These are phyloP conservation scores for Talaromyces proteolyticus DNA, from an alignment of 495 filamentous ascomycete genomes.

Conservation along the genomic window DNA sequence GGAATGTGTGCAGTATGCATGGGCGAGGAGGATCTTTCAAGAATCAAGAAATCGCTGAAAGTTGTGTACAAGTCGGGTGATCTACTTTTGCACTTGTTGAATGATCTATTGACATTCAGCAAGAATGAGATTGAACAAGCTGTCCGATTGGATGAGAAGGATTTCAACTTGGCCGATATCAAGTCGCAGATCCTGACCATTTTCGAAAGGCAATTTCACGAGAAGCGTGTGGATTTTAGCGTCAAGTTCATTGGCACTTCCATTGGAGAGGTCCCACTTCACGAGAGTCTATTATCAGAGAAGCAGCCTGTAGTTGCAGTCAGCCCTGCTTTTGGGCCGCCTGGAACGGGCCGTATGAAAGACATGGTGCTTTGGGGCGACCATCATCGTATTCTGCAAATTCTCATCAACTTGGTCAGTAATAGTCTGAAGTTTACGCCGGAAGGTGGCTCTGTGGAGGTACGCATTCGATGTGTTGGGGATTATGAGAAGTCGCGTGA, in stretches of 20 bases:
- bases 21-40: slow-evolving; percentile 72
- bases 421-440: slow-evolving; percentile 94
- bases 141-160: slow-evolving; percentile 73
- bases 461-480: slow-evolving; percentile 62
- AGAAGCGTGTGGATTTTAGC: slow-evolving; percentile 64
- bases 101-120: slow-evolving; percentile 84
- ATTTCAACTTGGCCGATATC: slow-evolving; percentile 77
- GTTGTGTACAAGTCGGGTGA: slow-evolving; percentile 90
- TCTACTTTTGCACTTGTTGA: slow-evolving; percentile 78
- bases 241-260: slow-evolving; percentile 60
- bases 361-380: slow-evolving; percentile 86
- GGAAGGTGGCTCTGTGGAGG: slow-evolving; percentile 61
- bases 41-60: slow-evolving; percentile 74
- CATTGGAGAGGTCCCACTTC: slow-evolving; percentile 27
- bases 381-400: slow-evolving; percentile 79
- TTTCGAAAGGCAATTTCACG: slow-evolving; percentile 82
- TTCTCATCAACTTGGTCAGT: slow-evolving; percentile 87
- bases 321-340: slow-evolving; percentile 46
- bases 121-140: slow-evolving; percentile 88
- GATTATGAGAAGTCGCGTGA: slow-evolving; percentile 30
- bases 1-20: slow-evolving; percentile 91
- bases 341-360: slow-evolving; percentile 57
- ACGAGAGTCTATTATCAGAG: slow-evolving; percentile 22
- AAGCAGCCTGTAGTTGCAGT: slow-evolving; percentile 18
- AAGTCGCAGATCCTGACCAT: slow-evolving; percentile 73